Base-by-base conservation (phyloP, 2,329 filamentous ascomycete genomes). In the Mollisiaceae sp. region DNA sequence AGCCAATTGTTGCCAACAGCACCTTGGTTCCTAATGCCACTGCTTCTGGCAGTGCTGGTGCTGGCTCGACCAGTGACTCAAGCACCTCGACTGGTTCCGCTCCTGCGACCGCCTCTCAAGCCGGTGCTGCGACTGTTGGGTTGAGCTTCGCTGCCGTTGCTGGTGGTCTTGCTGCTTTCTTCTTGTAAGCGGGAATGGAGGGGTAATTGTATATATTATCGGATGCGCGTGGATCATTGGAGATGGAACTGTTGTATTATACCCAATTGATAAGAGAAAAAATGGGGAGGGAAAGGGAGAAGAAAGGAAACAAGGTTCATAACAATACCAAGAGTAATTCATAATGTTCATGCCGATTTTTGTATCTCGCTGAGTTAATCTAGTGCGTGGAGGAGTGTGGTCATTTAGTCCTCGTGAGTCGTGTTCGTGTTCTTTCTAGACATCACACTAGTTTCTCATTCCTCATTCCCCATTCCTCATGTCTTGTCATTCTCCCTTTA, bases 71-170 rank as follows among this genome's bases (percentile, higher is more conserved):
- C 39, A 50, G 35, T 18, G 15, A 45, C 32, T 62, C 47, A 8
- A 50, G 41, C 22, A 32, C 60, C 11, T 3, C 54, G n/a, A 59
- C 66, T 24, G 27, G 41, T 2, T 41, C 55, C 3, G 43, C 12
- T 1, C 27, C 61, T 22, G 55, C 62, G 27, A 64, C 62, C 27
- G 54, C n/a, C 12, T 61, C 70, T 15, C 64, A 52, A 6, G 65
- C 62, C 14, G 68, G 50, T 22, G 64, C 63, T n/a, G 70, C 60
- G 14, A 38, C 61, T 4, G 12, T 68, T 58, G 62, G 64, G 11
- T 54, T 72, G 35, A 67, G 68, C 50, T 62, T 73, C 24, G 65
- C 63, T 18, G 71, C 59, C 15, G 43, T 72, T 24, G 64, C 62
- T 38, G 69, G 60, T 60, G 70, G 71, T 60, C 15, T 69, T 22